These are phyloP conservation scores for Gynochthodes officinalis DNA, from an alignment of 257 asterid genomes.

Conservation along the genomic window DNA sequence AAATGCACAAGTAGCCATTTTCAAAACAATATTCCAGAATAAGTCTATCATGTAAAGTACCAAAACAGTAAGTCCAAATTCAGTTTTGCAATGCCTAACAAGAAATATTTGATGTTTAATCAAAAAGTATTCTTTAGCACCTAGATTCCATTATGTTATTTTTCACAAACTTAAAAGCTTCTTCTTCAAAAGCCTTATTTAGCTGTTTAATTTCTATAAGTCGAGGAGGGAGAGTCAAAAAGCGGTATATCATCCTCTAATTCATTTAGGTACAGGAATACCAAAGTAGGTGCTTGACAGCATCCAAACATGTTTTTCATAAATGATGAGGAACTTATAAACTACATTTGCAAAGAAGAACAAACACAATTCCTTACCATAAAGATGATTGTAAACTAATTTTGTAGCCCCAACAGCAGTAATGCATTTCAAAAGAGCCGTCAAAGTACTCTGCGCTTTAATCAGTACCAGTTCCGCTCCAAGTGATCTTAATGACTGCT, in stretches of 20 bases:
- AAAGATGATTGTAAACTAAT: constrained; percentile 80
- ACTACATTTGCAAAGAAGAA: not conserved
- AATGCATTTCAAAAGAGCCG: constrained; percentile 65
- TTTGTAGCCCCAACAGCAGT: constrained; percentile 67
- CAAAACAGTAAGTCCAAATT: not conserved
- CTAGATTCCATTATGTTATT: not conserved
- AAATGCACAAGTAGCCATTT: too few relatives aligned
- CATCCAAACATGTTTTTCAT: not conserved
- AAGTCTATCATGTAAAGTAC: not conserved
- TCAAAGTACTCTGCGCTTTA: constrained; percentile 62
- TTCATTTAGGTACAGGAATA: not conserved
- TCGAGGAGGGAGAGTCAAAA: not conserved
- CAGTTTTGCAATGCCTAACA: not conserved
- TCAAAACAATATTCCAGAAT: too few relatives aligned
- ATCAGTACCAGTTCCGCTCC: constrained; percentile 73
- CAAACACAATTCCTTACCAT: constrained; percentile 43
- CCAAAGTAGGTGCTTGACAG: not conserved
- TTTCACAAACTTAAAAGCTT: not conserved
- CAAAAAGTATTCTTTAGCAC: not conserved
- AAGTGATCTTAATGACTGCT: constrained; percentile 69
- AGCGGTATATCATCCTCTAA: not conserved
- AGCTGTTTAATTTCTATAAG: not conserved
- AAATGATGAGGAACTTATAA: not conserved
- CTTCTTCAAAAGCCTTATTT: not conserved
- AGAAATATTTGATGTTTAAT: too few relatives aligned